phyloP scores from a whole-genome alignment of 352 stramenopile species.

The Pythium monospermum region DNA sequence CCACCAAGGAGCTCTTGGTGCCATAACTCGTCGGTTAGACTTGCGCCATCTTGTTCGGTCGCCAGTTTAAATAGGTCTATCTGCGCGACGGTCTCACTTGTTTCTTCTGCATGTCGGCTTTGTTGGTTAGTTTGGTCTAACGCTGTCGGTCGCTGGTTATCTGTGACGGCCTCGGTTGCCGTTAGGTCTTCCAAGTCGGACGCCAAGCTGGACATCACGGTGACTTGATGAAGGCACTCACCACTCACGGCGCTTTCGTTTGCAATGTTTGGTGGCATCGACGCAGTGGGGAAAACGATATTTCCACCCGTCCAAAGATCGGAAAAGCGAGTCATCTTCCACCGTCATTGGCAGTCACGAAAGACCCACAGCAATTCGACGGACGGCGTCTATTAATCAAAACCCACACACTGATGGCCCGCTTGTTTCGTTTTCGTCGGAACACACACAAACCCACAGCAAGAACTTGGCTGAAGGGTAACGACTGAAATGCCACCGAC shows the following conservation, averaged over 20 bases:
- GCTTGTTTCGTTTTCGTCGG: no score
- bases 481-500: no score
- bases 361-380: neutral
- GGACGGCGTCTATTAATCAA: neutral
- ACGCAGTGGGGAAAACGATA: conserved; percentile 4
- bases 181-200: neutral
- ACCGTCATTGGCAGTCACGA: neutral
- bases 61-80: neutral
- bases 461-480: no score
- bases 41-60: neutral
- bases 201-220: neutral
- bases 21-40: conserved; percentile 6
- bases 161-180: neutral
- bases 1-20: conserved; percentile 9
- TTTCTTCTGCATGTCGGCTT: neutral
- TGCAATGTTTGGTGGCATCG: conserved; percentile 14
- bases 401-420: neutral
- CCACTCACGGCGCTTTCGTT: neutral
- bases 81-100: neutral
- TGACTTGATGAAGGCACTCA: conserved; percentile 1
- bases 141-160: neutral
- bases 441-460: no score
- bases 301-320: conserved; percentile 21
- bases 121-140: conserved; percentile 4
- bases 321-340: conserved; percentile 21